Percentiles rank a stretch among this genome's conserved stretches.
phyloP scores from a whole-genome alignment of 306 rosid species.

The Quercus alba region DNA sequence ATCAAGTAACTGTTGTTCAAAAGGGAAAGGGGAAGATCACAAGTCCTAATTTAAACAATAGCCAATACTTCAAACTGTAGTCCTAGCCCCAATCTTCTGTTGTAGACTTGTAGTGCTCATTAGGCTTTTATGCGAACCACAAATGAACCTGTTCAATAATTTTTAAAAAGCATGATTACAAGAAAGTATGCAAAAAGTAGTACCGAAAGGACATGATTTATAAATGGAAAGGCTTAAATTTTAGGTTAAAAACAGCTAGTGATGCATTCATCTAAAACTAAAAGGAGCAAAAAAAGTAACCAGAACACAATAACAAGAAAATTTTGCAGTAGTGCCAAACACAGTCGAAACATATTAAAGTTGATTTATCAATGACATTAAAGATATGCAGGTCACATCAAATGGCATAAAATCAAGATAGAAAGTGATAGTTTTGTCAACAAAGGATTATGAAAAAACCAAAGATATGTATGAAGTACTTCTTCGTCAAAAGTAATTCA shows the following conservation, averaged over 20 bases:
- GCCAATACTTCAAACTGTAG: background rate
- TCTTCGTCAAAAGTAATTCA: background rate
- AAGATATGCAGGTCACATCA: background rate
- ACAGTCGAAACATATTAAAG: background rate
- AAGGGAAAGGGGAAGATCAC: background rate
- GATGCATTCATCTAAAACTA: background rate
- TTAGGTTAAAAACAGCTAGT: background rate
- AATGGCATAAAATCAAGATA: background rate
- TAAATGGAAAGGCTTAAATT: background rate
- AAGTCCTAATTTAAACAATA: background rate
- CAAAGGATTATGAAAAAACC: background rate
- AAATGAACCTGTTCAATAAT: background rate
- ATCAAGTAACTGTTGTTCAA: background rate
- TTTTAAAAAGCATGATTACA: background rate
- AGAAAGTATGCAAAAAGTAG: background rate
- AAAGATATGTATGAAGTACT: background rate
- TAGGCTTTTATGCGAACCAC: constrained; percentile 8
- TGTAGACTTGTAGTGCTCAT: background rate
- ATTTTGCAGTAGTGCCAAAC: background rate
- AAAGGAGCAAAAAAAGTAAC: background rate
- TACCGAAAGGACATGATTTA: background rate
- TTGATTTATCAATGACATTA: background rate
- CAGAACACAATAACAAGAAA: background rate
- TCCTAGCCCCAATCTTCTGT: background rate
- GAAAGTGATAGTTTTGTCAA: background rate